These are phyloP conservation scores for Saccharomycopsis phalli DNA, from an alignment of 1,139 yeast species.

Conservation along the genomic window DNA sequence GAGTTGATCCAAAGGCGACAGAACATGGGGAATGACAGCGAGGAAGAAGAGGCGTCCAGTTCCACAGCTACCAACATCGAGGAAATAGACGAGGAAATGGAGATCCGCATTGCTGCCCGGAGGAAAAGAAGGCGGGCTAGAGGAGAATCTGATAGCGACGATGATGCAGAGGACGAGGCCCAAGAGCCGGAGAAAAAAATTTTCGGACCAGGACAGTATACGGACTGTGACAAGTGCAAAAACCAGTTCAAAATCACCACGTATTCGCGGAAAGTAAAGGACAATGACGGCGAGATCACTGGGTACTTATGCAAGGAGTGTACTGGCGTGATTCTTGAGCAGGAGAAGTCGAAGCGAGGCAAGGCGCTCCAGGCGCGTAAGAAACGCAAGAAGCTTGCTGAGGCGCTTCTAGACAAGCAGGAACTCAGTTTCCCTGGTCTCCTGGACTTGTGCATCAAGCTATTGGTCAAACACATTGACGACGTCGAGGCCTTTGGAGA, in stretches of 20 bases:
- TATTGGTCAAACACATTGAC: slow-evolving; percentile 64
- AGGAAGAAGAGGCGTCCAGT: slow-evolving; percentile 13
- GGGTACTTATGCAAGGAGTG: slow-evolving; percentile 67
- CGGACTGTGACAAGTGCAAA: slow-evolving; percentile 53
- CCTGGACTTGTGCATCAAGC: slow-evolving; percentile 71
- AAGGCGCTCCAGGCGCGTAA: slow-evolving; percentile 59
- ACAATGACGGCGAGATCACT: slow-evolving; percentile 32
- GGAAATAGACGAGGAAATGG: slow-evolving; percentile 29
- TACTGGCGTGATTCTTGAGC: slow-evolving; percentile 31
- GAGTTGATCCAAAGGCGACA: slow-evolving; percentile 65
- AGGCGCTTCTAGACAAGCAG: slow-evolving; percentile 68
- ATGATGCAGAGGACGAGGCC: slow-evolving; percentile 29
- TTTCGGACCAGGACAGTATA: slow-evolving; percentile 37
- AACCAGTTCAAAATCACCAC: slow-evolving; percentile 50
- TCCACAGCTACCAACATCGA: slow-evolving; percentile 22
- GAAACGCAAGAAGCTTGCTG: slow-evolving; percentile 70
- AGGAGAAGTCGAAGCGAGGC: slow-evolving; percentile 39
- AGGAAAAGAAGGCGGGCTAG: slow-evolving; percentile 26
- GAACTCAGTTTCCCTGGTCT: slow-evolving; percentile 56
- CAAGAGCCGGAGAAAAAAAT: slow-evolving; percentile 24
- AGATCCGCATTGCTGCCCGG: slow-evolving; percentile 37
- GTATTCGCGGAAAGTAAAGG: slow-evolving; percentile 46
- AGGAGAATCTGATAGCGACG: slow-evolving; percentile 29
- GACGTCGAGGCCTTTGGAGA: slow-evolving; percentile 75
- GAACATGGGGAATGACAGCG: slow-evolving; percentile 29